Evolutionary conservation across 2,329 filamentous ascomycete species (phyloP).

Genomic region (Dryadomyces sulphureus): DNA sequence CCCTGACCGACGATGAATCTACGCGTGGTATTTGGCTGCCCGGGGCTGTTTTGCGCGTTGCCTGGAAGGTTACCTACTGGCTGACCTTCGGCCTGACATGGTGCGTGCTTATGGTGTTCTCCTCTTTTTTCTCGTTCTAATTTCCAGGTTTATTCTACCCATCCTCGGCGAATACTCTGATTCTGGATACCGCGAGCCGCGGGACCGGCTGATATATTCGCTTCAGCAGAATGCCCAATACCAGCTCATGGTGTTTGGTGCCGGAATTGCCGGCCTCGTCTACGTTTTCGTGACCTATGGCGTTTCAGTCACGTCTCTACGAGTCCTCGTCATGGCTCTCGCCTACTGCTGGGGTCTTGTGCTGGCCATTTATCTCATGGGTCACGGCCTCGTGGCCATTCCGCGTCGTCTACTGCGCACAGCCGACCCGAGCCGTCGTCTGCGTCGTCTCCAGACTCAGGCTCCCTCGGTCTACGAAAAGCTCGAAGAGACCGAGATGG

Average conservation of each 20-base stretch:
- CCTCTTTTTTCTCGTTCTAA: slow-evolving; percentile 2
- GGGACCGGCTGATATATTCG: slow-evolving; percentile 68
- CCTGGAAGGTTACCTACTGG: slow-evolving; percentile 96
- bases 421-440: slow-evolving; percentile 57
- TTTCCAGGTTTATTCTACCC: slow-evolving; percentile 69
- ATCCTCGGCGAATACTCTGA: slow-evolving; percentile 91
- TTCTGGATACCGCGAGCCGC: slow-evolving; percentile 79
- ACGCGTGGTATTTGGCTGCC: slow-evolving; percentile 79
- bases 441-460: slow-evolving; percentile 61
- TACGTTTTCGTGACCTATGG: slow-evolving; percentile 75
- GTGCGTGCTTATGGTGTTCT: slow-evolving; percentile 28
- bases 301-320: slow-evolving; percentile 57
- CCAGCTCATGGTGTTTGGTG: slow-evolving; percentile 63
- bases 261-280: slow-evolving; percentile 55
- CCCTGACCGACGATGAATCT: slow-evolving; percentile 54
- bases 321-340: slow-evolving; percentile 78
- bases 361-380: slow-evolving; percentile 93
- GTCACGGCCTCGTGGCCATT: slow-evolving; percentile 85
- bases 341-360: slow-evolving; percentile 89
- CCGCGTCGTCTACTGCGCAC: slow-evolving; percentile 69
- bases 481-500: slow-evolving; percentile 68
- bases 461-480: slow-evolving; percentile 77
- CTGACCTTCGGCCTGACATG: slow-evolving; percentile 90
- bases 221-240: slow-evolving; percentile 79
- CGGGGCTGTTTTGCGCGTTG: slow-evolving; percentile 61